Conservation (phyloP, 73 alveolate genomes). For the Paramecium bursaria region DNA sequence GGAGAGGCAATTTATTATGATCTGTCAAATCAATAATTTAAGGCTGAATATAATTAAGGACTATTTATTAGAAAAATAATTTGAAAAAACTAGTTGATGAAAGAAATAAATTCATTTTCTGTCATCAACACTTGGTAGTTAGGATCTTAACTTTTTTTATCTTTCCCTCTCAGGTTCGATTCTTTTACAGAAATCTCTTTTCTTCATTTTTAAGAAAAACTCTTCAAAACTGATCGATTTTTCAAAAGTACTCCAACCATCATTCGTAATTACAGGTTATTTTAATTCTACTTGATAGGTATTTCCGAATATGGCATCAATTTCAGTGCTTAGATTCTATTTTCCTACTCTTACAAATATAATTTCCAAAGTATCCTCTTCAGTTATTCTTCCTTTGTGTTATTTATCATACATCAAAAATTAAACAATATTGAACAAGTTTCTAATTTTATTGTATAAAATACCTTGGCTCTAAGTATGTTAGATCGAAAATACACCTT, state of each 20-base stretch:
- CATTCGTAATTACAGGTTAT: slow-evolving; percentile 72
- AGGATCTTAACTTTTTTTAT: slow-evolving; percentile 33
- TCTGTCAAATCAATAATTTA: too few relatives aligned
- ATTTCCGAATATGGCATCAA: slow-evolving; percentile 80
- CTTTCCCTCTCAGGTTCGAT: slow-evolving; percentile 38
- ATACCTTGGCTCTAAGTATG: slow-evolving; percentile 90
- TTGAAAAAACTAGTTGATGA: too few relatives aligned
- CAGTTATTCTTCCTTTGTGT: slow-evolving; percentile 89
- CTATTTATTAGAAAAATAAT: too few relatives aligned
- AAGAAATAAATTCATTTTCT: slow-evolving; percentile 33
- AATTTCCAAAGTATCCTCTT: slow-evolving; percentile 94
- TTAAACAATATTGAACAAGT: slow-evolving; percentile 90
- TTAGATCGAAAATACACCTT: slow-evolving; percentile 91
- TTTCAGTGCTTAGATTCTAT: slow-evolving; percentile 82
- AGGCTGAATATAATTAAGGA: too few relatives aligned
- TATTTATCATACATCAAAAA: slow-evolving; percentile 96
- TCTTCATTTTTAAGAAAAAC: slow-evolving; percentile 78
- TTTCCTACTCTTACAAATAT: slow-evolving; percentile 91
- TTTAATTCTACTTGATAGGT: too few relatives aligned
- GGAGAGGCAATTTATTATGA: too few relatives aligned
- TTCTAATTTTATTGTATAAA: neutral
- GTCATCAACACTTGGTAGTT: slow-evolving; percentile 29
- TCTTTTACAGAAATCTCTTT: slow-evolving; percentile 74
- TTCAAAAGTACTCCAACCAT: slow-evolving; percentile 76
- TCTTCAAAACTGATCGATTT: slow-evolving; percentile 76